These are phyloP conservation scores for Alternaria solani DNA, from an alignment of 2,329 filamentous ascomycete genomes.

Conservation along the genomic window DNA sequence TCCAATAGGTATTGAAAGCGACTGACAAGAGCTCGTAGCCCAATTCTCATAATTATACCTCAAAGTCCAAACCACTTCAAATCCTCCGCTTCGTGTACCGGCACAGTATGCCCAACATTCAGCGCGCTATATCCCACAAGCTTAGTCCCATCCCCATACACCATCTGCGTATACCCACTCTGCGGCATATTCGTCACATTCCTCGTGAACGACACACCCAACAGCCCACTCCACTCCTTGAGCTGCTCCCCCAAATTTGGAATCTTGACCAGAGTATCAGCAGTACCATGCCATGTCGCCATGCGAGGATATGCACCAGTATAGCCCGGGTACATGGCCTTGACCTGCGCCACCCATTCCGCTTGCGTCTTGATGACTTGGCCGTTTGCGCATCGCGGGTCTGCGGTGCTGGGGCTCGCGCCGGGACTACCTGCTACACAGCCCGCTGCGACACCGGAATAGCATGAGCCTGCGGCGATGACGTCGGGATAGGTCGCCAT, in stretches of 20 bases:
- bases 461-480: constrained; percentile 36
- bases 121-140: constrained; percentile 33
- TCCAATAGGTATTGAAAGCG: background rate
- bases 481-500: constrained; percentile 39
- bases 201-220: constrained; percentile 24
- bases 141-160: constrained; percentile 40
- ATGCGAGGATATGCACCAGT: constrained; percentile 47
- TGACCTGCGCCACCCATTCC: constrained; percentile 28
- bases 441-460: constrained; percentile 39
- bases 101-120: constrained; percentile 39
- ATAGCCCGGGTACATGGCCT: constrained; percentile 49
- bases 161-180: constrained; percentile 33
- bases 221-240: constrained; percentile 41
- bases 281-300: constrained; percentile 49
- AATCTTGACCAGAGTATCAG: constrained; percentile 42
- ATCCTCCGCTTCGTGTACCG: constrained; percentile 19
- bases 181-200: constrained; percentile 33
- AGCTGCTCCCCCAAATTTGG: constrained; percentile 38
- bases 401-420: constrained; percentile 24
- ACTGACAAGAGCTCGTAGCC: background rate
- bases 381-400: constrained; percentile 15
- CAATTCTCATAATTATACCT: background rate
- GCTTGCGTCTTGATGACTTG: background rate
- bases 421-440: constrained; percentile 55
- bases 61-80: constrained; percentile 20